Evolutionary conservation across 164 flowering plant genomes (phyloP).

Genomic region (Vitis labrusca): DNA sequence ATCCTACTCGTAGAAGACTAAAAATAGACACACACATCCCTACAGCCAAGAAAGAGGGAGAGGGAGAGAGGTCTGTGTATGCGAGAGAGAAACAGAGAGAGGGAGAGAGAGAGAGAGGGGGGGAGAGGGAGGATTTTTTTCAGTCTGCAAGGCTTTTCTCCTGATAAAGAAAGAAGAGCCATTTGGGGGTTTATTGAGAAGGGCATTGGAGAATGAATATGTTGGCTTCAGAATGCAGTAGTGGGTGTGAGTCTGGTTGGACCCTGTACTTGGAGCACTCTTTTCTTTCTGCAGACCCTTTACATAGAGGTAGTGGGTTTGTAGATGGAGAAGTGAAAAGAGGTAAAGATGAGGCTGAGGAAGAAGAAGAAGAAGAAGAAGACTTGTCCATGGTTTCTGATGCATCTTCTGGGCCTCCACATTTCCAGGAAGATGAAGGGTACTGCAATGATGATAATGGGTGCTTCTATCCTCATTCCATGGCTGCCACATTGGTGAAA

Average conservation of each 20-base stretch:
- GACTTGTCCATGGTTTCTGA: slow-evolving; percentile 90
- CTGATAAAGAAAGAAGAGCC: not conserved
- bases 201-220: slow-evolving; percentile 23
- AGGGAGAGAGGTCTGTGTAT: too few species aligned
- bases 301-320: slow-evolving; percentile 14
- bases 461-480: slow-evolving; percentile 23
- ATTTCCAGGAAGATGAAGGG: slow-evolving; percentile 44
- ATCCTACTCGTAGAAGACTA: not conserved
- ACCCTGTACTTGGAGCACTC: slow-evolving; percentile 83
- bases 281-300: slow-evolving; percentile 30
- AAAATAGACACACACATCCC: not conserved
- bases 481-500: slow-evolving; percentile 21
- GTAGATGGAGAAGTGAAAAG: slow-evolving; percentile 8
- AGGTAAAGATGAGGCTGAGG: slow-evolving; percentile 18
- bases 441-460: slow-evolving; percentile 24
- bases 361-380: slow-evolving; percentile 13
- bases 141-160: too few species aligned
- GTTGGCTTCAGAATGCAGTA: slow-evolving; percentile 58
- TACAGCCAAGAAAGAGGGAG: too few species aligned
- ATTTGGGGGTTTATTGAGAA: slow-evolving; percentile 4
- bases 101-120: too few species aligned
- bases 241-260: slow-evolving; percentile 96
- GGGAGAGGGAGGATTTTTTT: too few species aligned
- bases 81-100: too few species aligned
- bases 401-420: slow-evolving; percentile 97